Evolutionary conservation across 768 basidiomycete genomes (phyloP), one percentile per base, ranked within the genome.

Genomic region (Naganishia kalamii): DNA sequence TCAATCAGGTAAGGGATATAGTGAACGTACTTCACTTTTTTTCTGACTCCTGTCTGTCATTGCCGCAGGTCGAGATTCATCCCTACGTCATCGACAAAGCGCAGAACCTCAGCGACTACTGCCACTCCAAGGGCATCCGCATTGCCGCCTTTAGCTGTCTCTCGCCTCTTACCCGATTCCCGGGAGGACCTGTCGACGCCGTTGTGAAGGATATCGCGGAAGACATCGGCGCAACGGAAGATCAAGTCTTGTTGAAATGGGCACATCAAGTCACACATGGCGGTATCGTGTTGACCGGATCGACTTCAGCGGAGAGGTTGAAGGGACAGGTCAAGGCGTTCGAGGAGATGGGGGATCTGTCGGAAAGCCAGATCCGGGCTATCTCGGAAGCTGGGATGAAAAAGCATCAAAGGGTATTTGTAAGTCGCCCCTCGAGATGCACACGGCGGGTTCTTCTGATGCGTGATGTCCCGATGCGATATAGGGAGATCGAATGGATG

Each of bases 31-130:
- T 27, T n/a, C 23, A 7, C 11, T 21, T 6, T 13, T 17, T 46
- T 32, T 15, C 32, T 70, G 64, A 54, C 74, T 37, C 50, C 66
- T 10, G 77, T 78, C 7, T 69, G 75, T 17, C 66, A 71, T 32
- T 79, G 79, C 60, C 49, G 10, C 69, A 80, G 74, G 77, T 80
- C 69, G 80, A 80, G 68, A 72, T 74, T 49, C 77, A 80, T 65
- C 80, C 80, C 12, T 79, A 78, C 66, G 25, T 77, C 33, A 70
- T 70, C 60, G 59, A 72, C n/a, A 66, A 63, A 17, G 51, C 69
- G 4, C 50, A 67, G 7, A 71, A 71, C 1, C 69, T 79, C 6
- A 60, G 75, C 27, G 71, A 70, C 10, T 70, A 71, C 59, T 72
- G 72, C 62, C 25, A 69, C n/a, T 51, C 70, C 17, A 60, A 77